Base-by-base conservation (phyloP, 441 rosid species). In the Gossypium davidsonii region DNA sequence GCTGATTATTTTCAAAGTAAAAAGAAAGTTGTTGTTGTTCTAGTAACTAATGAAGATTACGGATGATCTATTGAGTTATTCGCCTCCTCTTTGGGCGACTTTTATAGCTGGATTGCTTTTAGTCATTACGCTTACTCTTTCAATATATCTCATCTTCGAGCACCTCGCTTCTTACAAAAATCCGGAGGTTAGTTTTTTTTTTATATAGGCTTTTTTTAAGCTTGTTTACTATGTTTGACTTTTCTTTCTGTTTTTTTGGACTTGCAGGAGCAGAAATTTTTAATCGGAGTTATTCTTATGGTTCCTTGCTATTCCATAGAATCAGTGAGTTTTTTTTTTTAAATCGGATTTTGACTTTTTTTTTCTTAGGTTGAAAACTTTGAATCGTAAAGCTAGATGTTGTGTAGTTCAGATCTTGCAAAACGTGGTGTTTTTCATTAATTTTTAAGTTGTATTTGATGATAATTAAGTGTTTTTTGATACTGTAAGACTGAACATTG, bases 211-310 rank as follows among this genome's bases (percentile, higher is more conserved):
- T n/a, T 59, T 17, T 56, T 7, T 55, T 18, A 55, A 25, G 18
- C 39, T 58, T 26, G 14, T 58, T 25, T 75, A 52, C 46, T 4
- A 14, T 21, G 76, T 72, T 59, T 77, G 18, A 55, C 26, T 17
- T 20, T 11, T 18, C 5, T 56, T 63, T 71, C 48, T n/a, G 31
- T 31, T 26, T 6, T 39, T 53, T 59, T 59, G 49, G 58, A 59
- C 28, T 72, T 17, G 51, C 94, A 95, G 99, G 99, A 96, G 78
- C 99, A 96, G 75, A 96, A 86, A 79, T 93, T 96, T 87, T 84
- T 93, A 80, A 93, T 96, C 26, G 99, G 99, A 70, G 98, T 96
- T 82, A 89, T 90, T 80, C 84, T 96, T 61, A 93, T 96, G 99
- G 99, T 96, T 83, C 99, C 99, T 55, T 93, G 93, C 89, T 96